Conservation (phyloP, 2,329 filamentous ascomycete species). For the Colletotrichum filicis region DNA sequence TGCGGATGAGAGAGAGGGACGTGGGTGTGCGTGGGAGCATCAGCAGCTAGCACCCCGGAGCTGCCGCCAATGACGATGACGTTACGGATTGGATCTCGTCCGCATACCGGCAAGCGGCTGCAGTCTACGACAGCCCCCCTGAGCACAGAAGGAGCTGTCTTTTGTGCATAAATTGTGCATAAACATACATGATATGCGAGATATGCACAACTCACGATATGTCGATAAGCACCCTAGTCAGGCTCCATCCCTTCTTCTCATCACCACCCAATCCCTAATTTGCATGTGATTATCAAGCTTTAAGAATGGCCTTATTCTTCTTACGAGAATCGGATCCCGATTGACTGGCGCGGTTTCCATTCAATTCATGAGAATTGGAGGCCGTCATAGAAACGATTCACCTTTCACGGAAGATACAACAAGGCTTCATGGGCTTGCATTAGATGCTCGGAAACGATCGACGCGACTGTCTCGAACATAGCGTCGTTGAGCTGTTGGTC, state of each 20-base stretch:
- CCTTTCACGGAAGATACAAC: background rate
- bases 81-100: constrained; percentile 8
- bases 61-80: constrained; percentile 33
- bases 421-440: background rate
- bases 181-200: background rate
- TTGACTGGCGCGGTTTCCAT: no score
- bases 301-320: background rate
- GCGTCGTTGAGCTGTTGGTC: constrained; percentile 28
- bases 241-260: background rate
- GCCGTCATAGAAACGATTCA: background rate
- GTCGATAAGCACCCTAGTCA: background rate
- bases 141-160: background rate
- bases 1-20: background rate
- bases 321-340: background rate
- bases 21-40: background rate
- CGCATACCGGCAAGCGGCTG: constrained; percentile 29
- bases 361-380: background rate
- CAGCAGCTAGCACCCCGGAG: constrained; percentile 19
- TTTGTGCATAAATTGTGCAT: background rate
- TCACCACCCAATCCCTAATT: background rate
- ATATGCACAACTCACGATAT: background rate
- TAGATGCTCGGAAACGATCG: background rate
- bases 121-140: constrained; percentile 6
- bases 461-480: constrained; percentile 9
- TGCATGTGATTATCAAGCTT: constrained; percentile 25